Conservation (phyloP, 768 basidiomycete genomes). For the Trametes elegans region DNA sequence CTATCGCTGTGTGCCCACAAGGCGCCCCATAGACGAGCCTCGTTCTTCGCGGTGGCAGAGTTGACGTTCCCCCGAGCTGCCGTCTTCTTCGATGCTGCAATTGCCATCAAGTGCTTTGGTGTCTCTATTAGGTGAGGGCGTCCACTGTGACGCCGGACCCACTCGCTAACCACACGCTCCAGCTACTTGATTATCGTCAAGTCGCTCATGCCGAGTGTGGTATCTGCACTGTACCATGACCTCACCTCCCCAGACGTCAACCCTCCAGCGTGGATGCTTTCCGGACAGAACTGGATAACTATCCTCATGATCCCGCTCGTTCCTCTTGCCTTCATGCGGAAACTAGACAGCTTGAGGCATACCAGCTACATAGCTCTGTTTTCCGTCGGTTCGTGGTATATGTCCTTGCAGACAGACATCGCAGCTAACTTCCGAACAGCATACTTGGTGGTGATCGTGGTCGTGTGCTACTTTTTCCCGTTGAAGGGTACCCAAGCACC, state of each 20-base stretch:
- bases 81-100: conserved; percentile 89
- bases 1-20: conserved; percentile 80
- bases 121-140: conserved; percentile 80
- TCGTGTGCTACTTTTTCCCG: conserved; percentile 77
- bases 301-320: conserved; percentile 73
- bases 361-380: conserved; percentile 91
- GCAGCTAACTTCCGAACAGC: conserved; percentile 37
- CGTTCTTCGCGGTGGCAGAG: conserved; percentile 80
- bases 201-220: conserved; percentile 89
- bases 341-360: conserved; percentile 82
- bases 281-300: conserved; percentile 81
- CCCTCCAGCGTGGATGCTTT: conserved; percentile 74
- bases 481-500: conserved; percentile 56
- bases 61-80: conserved; percentile 89
- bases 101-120: conserved; percentile 96
- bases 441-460: conserved; percentile 77
- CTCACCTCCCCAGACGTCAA: conserved; percentile 59
- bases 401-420: background rate
- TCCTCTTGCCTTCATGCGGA: conserved; percentile 81
- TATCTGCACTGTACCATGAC: conserved; percentile 78
- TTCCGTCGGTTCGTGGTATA: conserved; percentile 67
- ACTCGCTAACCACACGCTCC: background rate
- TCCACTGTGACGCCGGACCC: background rate
- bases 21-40: conserved; percentile 70
- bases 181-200: conserved; percentile 93